Conservation (phyloP, 1,284 basidiomycete genomes). For the Ustilago trichophora region DNA sequence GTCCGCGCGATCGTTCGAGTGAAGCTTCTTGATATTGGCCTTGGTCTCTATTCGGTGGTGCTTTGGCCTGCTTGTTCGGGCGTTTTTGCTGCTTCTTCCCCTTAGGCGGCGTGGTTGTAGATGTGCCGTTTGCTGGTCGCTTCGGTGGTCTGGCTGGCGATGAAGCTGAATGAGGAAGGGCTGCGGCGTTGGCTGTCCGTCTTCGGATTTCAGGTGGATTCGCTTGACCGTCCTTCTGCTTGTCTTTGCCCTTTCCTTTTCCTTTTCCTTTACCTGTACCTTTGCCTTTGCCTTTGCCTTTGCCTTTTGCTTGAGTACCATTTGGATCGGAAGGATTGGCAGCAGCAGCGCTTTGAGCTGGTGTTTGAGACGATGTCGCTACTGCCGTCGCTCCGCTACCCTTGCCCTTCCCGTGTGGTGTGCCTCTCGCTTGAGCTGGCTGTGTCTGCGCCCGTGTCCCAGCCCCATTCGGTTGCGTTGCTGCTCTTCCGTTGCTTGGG, state of each 20-base stretch:
- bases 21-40: neutral
- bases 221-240: conserved; percentile 3
- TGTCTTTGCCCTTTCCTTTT: conserved; percentile 7
- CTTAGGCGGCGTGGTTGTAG: neutral
- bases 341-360: neutral
- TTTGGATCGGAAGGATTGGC: neutral
- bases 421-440: conserved; percentile 4
- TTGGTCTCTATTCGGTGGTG: neutral
- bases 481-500: neutral
- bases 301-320: neutral
- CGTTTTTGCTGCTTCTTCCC: conserved; percentile 7
- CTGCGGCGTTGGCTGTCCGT: neutral
- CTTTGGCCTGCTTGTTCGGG: conserved; percentile 3
- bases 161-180: neutral
- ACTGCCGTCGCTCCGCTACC: neutral
- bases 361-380: neutral
- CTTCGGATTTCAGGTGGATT: conserved; percentile 27
- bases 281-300: conserved; percentile 8
- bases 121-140: conserved; percentile 5
- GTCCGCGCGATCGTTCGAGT: neutral
- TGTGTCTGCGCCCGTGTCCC: conserved; percentile 7
- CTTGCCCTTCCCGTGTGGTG: neutral
- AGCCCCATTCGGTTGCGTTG: neutral
- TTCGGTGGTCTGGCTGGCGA: conserved; percentile 2
- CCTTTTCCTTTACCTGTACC: conserved; percentile 3